Percentiles rank a stretch among this genome's conserved stretches.
Evolutionary conservation across 2,329 filamentous ascomycete genomes (phyloP).

Genomic region (Lasiodiplodia citricola): DNA sequence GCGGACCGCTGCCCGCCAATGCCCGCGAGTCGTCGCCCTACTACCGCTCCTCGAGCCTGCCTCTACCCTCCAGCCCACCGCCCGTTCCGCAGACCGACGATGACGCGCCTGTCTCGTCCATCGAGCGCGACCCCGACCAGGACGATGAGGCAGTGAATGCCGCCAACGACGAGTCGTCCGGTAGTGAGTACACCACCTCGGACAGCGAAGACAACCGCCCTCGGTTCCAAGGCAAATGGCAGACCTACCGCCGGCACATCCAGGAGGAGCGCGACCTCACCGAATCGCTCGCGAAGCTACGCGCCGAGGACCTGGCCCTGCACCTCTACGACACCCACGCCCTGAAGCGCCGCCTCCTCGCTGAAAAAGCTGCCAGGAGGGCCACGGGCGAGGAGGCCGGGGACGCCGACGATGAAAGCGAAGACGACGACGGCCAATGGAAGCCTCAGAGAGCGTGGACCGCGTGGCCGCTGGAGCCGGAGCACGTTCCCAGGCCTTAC

Average conservation of each 20-base stretch:
- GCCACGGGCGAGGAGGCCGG: slow-evolving; percentile 36
- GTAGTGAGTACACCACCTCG: slow-evolving; percentile 28
- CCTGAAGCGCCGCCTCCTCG: slow-evolving; percentile 60
- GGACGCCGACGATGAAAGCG: not conserved
- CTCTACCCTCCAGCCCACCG: slow-evolving; percentile 8
- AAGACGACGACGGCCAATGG: slow-evolving; percentile 43
- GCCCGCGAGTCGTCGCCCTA: not conserved
- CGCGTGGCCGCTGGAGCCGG: slow-evolving; percentile 77
- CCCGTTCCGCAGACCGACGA: not conserved
- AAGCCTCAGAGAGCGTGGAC: slow-evolving; percentile 70
- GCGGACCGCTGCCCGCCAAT: slow-evolving; percentile 19
- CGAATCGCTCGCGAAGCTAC: slow-evolving; percentile 66
- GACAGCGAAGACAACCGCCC: slow-evolving; percentile 46
- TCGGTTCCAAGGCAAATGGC: slow-evolving; percentile 71
- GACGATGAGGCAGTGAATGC: not conserved
- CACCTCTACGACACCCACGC: slow-evolving; percentile 82
- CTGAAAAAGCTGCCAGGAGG: slow-evolving; percentile 25
- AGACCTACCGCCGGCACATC: slow-evolving; percentile 70
- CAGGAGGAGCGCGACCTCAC: slow-evolving; percentile 67
- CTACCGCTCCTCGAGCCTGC: slow-evolving; percentile 8
- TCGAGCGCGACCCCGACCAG: slow-evolving; percentile 2
- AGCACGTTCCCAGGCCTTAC: slow-evolving; percentile 64
- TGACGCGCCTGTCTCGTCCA: slow-evolving; percentile 3
- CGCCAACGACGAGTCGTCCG: slow-evolving; percentile 21
- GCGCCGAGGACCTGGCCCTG: slow-evolving; percentile 70